Evolutionary conservation across 1,284 basidiomycete genomes (phyloP).

Genomic region (Tilletia indica): DNA sequence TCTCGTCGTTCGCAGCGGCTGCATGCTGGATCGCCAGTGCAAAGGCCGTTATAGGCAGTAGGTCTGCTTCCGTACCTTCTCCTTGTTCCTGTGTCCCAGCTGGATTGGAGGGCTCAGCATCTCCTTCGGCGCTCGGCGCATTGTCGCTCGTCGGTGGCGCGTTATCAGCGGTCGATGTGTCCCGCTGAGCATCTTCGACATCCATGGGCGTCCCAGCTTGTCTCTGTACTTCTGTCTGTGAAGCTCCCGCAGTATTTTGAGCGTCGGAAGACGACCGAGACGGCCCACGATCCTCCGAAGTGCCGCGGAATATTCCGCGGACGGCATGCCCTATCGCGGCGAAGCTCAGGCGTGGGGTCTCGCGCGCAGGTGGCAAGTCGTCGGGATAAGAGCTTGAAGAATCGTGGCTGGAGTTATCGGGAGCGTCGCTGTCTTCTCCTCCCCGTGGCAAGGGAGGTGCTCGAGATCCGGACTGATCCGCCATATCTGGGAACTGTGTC

Average conservation of each 20-base stretch:
- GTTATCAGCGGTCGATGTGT: neutral
- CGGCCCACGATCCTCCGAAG: neutral
- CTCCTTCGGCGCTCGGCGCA: neutral
- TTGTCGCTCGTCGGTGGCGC: neutral
- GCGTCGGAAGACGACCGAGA: neutral
- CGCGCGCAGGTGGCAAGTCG: no score
- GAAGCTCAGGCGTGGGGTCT: neutral
- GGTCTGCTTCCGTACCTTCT: neutral
- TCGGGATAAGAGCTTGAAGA: no score
- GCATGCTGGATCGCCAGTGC: conserved; percentile 2
- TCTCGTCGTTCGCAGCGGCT: conserved; percentile 3
- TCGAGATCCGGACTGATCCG: no score
- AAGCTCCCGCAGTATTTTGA: neutral
- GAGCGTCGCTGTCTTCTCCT: no score
- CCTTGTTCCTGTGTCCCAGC: neutral
- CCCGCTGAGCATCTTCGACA: no score
- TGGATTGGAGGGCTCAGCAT: neutral
- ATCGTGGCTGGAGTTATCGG: no score
- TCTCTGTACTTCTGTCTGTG: neutral
- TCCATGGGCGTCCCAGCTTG: no score
- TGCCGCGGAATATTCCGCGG: neutral
- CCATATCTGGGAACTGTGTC: no score
- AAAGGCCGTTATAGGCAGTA: neutral
- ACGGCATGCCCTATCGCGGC: conserved; percentile 1
- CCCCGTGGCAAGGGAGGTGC: no score